Evolutionary conservation across 2,329 filamentous ascomycete genomes (phyloP), one percentile per base, ranked within the genome.

Genomic region (Botrytis aclada): DNA sequence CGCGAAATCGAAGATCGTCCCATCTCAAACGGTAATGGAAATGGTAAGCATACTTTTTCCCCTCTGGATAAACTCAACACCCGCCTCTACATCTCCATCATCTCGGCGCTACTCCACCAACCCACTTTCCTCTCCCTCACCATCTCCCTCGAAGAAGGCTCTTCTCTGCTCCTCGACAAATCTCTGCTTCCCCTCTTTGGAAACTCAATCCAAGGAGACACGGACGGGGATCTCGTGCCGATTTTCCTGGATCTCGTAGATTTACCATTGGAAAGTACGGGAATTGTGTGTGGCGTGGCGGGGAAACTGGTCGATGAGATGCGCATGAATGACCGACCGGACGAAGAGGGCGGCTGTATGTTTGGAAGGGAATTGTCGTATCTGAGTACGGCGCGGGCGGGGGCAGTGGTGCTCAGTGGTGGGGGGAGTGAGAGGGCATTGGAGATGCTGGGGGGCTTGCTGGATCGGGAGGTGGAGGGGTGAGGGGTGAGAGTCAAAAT

Each of bases 251-350:
- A 98, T 78, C 86, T 99, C 39, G 89, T 89, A 32, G 89, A 89
- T 60, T 84, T 98, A 58, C 93, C 95, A 0, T 87, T 95, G 60
- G 94, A 97, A 81, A 94, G 94, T 12, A 97, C 95, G 0, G 95
- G 95, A 34, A 98, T 99, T 73, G 94, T 99, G 5, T 98, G 95
- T 77, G 95, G 96, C 41, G 93, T 99, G 3, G 95, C 95, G 0
- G 93, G 94, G 39, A 88, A 90, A 71, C 85, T 98, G 41, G 92
- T 94, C 0, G 89, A 92, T 67, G 92, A 93, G 63, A 90, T 93
- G 81, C 83, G 85, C 51, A 41, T 74, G 54, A 51, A 74, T 47
- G 76, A 72, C n/a, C 10, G 32, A 4, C 65, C 65, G 1, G 34
- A 69, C 12, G 65, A 56, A 69, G 65, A 69, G 14, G 47, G 47